Conservation (phyloP, 306 rosid genomes). For the Vicia villosa region DNA sequence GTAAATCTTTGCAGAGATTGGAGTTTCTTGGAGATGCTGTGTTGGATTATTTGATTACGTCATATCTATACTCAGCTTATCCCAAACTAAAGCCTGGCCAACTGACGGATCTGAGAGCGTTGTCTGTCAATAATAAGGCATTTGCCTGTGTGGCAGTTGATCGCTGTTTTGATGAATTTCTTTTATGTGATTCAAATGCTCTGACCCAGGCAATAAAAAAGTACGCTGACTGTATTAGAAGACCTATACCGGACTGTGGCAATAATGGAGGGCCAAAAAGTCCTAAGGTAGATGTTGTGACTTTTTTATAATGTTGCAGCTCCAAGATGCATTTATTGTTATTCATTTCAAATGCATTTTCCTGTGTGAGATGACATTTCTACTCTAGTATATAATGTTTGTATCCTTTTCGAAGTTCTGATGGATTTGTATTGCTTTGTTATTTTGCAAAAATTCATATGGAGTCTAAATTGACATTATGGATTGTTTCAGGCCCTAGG, state of each 20-base stretch:
- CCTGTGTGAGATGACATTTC: slow-evolving; percentile 12
- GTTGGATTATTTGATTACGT: slow-evolving; percentile 86
- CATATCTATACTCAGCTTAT: slow-evolving; percentile 88
- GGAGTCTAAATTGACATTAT: slow-evolving; percentile 25
- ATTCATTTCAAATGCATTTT: slow-evolving; percentile 1
- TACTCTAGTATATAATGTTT: slow-evolving; percentile 13
- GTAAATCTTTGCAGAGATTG: slow-evolving; percentile 66
- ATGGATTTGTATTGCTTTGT: slow-evolving; percentile 27
- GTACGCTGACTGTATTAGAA: slow-evolving; percentile 55
- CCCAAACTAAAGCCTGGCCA: slow-evolving; percentile 91
- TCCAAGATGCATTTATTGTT: slow-evolving; percentile 17
- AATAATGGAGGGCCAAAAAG: slow-evolving; percentile 60
- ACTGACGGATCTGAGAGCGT: slow-evolving; percentile 90
- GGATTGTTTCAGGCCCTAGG: slow-evolving; percentile 75
- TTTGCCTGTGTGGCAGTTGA: slow-evolving; percentile 84
- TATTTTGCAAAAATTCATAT: slow-evolving; percentile 7
- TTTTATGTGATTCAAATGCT: slow-evolving; percentile 61
- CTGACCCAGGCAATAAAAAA: slow-evolving; percentile 60
- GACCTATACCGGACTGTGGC: slow-evolving; percentile 32
- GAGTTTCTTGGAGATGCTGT: slow-evolving; percentile 99
- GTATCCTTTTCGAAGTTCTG: slow-evolving; percentile 31
- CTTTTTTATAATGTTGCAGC: slow-evolving; percentile 19
- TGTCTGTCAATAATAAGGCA: slow-evolving; percentile 77
- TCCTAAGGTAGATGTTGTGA: slow-evolving; percentile 70
- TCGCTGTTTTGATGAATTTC: slow-evolving; percentile 62